Evolutionary conservation across 345 rosid species (phyloP), one percentile per base, ranked within the genome.

Genomic region (Ceriops zippeliana): DNA sequence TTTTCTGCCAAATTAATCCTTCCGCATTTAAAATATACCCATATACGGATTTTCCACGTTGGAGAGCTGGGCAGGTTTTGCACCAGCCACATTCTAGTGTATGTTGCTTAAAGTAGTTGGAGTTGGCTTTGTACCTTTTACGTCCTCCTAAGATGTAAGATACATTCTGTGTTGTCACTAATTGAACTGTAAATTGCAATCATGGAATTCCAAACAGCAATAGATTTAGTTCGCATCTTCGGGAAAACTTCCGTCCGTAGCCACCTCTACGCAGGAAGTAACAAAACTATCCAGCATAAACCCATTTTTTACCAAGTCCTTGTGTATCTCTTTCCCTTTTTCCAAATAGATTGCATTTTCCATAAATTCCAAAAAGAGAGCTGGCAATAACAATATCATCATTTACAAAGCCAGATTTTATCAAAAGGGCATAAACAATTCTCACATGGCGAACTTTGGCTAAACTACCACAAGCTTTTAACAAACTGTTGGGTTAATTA

Each of bases 161-260:
- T 54, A 68, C 96, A 84, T n/a, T 81, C 78, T 42, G 58, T 62
- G 66, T 79, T 81, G 75, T 89, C 83, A 34, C 87, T 89, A 69
- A 31, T 70, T 17, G 71, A 63, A 57, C 83, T 80, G 63, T 73
- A 83, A 27, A 84, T 81, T 7, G 79, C 73, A 35, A 87, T 89
- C 89, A 89, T 69, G 6, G 91, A 81, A 77, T 86, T 86, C 91
- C 91, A 89, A 67, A 89, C 80, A 72, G 85, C 77, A 65, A 85
- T 81, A 70, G 78, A 74, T 78, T 83, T 85, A 61, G 62, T 72
- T 0, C 77, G 46, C 56, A 80, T 86, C 58, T 70, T 72, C 65
- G 82, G 83, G 4, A 89, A 91, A 74, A 84, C 77, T 61, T 69
- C 84, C 65, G 58, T 69, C 84, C 65, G 58, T 73, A 57, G 90